Base-by-base conservation (phyloP, 768 basidiomycete species). In the Pulveroboletus sp. region DNA sequence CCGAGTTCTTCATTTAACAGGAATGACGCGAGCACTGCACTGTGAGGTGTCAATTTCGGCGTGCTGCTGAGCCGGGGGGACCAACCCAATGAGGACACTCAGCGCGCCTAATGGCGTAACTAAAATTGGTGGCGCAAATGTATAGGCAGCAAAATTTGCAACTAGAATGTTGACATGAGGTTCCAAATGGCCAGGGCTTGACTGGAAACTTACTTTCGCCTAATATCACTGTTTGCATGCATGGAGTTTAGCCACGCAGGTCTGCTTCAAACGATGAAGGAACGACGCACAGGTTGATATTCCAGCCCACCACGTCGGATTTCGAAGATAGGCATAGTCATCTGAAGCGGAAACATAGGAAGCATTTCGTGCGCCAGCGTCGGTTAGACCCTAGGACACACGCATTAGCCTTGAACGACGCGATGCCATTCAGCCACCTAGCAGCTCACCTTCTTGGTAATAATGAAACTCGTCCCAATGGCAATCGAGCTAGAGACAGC, bases 61-160 rank as follows among this genome's bases (percentile, higher is more conserved):
- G 8, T 10, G 32, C 8, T 18, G 30, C 3, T 26, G 39, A 11
- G 45, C 40, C 35, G 38, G 52, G 24, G 28, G 14, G 10, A 71
- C 85, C 52, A 60, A 95, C 94, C 95, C 96, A 52, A 99, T 89
- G 55, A 99, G 79, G 11, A 99, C 96, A 66, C 91, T 94, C 38
- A 96, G 76, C 18, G 95, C 93, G 47, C 96, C 96, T n/a, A 99
- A 72, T 1, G 96, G 96, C 1, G 95, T 97, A n/a, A 99, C 93
- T 49, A 99, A 76, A 63, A 97, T 94, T 59, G 96, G 91, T 53
- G 95, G 96, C 2, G 96, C 96, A 60, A 97, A 99, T 0, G 93
- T 89, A 66, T 97, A 97, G 8, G 95, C 95, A 7, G 94, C 93
- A 70, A 98, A 98, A 71, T 89, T 89, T 48, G 88, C 87, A 51